Evolutionary conservation across 2,329 filamentous ascomycete species (phyloP).

Genomic region (Fusarium sp.): DNA sequence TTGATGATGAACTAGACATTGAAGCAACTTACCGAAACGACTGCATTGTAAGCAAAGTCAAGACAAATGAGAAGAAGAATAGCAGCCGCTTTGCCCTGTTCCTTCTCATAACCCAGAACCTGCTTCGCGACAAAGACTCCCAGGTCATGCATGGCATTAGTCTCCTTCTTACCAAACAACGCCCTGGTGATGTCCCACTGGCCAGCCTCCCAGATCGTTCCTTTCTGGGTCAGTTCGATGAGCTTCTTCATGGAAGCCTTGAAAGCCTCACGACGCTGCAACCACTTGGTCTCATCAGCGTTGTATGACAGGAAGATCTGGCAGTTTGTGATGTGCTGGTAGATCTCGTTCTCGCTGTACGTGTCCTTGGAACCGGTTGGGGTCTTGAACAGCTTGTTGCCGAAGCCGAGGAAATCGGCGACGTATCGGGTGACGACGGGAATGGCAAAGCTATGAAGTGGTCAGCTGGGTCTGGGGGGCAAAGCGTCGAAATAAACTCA

Average conservation of each 20-base stretch:
- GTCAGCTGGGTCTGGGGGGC: background rate
- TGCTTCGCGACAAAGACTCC: background rate
- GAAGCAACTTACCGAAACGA: background rate
- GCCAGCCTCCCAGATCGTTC: slow-evolving; percentile 23
- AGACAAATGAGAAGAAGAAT: background rate
- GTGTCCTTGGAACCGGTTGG: background rate
- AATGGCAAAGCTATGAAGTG: slow-evolving; percentile 21
- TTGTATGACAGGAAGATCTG: slow-evolving; percentile 38
- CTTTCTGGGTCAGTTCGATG: slow-evolving; percentile 13
- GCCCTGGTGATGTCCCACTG: background rate
- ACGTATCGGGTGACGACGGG: slow-evolving; percentile 36
- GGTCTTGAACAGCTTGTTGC: background rate
- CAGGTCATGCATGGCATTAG: background rate
- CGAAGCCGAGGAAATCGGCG: slow-evolving; percentile 37
- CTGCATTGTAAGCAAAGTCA: slow-evolving; percentile 5
- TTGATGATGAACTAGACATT: rapidly evolving
- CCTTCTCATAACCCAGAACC: background rate
- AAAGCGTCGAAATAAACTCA: background rate
- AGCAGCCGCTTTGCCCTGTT: background rate
- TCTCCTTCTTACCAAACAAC: background rate
- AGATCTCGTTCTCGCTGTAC: slow-evolving; percentile 36
- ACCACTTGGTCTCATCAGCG: slow-evolving; percentile 35
- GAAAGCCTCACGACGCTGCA: slow-evolving; percentile 34
- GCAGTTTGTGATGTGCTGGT: slow-evolving; percentile 41
- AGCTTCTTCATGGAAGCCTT: slow-evolving; percentile 27